Percentiles rank a stretch among this genome's conserved stretches.
These are phyloP conservation scores for Globisporangium nodosum DNA, from an alignment of 352 stramenopile genomes.

Conservation along the genomic window DNA sequence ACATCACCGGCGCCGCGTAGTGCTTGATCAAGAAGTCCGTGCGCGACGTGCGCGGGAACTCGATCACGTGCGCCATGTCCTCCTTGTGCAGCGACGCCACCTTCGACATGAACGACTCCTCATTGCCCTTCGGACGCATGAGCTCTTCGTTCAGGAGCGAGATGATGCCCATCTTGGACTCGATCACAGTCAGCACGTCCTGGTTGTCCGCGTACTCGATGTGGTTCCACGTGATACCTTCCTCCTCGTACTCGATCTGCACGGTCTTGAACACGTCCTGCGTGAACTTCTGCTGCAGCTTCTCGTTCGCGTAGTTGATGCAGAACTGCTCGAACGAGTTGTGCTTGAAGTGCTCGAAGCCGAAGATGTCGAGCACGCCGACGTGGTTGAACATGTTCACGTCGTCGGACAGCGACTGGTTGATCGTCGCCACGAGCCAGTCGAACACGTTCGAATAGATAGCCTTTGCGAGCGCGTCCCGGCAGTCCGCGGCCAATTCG, in stretches of 20 bases:
- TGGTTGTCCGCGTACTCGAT: slow-evolving; percentile 91
- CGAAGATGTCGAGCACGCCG: slow-evolving; percentile 98
- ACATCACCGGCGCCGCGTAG: slow-evolving; percentile 93
- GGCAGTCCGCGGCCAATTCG: slow-evolving; percentile 70
- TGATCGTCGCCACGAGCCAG: slow-evolving; percentile 90
- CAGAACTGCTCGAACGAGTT: slow-evolving; percentile 88
- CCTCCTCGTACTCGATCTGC: slow-evolving; percentile 95
- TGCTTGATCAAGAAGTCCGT: slow-evolving; percentile 94
- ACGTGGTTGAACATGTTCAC: slow-evolving; percentile 82
- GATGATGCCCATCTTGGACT: slow-evolving; percentile 87
- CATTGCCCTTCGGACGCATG: slow-evolving; percentile 82
- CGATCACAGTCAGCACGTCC: slow-evolving; percentile 83
- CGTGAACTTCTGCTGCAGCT: slow-evolving; percentile 86
- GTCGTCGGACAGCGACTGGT: slow-evolving; percentile 81
- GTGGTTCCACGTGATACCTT: slow-evolving; percentile 89
- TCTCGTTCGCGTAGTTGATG: slow-evolving; percentile 84
- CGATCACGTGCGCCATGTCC: slow-evolving; percentile 77
- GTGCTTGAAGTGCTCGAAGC: slow-evolving; percentile 98
- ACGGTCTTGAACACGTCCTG: slow-evolving; percentile 89
- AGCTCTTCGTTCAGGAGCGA: slow-evolving; percentile 89
- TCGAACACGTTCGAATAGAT: slow-evolving; percentile 93
- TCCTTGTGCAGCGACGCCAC: slow-evolving; percentile 80
- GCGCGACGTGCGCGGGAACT: slow-evolving; percentile 77
- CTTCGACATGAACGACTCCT: slow-evolving; percentile 85
- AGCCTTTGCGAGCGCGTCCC: slow-evolving; percentile 92